These are phyloP conservation scores for Lepiota venenata DNA, from an alignment of 768 basidiomycete genomes.

Conservation along the genomic window DNA sequence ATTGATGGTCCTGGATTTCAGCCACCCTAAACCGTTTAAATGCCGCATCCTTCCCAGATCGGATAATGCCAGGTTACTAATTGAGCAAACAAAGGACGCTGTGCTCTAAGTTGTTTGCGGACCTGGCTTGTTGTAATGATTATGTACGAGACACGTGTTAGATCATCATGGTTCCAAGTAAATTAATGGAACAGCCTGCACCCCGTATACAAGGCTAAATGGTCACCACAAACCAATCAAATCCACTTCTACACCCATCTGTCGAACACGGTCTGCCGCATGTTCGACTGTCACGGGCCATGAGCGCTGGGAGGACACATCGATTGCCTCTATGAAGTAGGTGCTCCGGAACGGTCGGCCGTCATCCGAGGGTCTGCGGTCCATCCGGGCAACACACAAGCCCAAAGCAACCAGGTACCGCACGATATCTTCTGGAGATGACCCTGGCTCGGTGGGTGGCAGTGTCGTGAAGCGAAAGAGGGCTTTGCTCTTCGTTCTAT, in stretches of 20 bases:
- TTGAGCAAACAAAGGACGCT: conserved; percentile 16
- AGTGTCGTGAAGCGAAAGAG: conserved; percentile 27
- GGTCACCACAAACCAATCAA: conserved; percentile 51
- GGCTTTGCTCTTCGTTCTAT: conserved; percentile 21
- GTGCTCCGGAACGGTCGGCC: conserved; percentile 48
- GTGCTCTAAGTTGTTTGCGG: not conserved
- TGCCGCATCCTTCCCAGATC: conserved; percentile 35
- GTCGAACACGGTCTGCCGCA: conserved; percentile 31
- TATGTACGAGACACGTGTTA: not conserved
- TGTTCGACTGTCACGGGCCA: conserved; percentile 26
- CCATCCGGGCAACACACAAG: conserved; percentile 49
- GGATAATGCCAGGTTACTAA: conserved; percentile 24
- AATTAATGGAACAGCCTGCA: not conserved
- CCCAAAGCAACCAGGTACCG: conserved; percentile 33
- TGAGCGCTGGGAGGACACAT: not conserved
- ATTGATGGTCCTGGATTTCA: conserved; percentile 13
- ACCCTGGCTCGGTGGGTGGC: conserved; percentile 11
- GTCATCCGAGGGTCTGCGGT: conserved; percentile 55
- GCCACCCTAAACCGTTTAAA: conserved; percentile 39
- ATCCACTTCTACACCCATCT: conserved; percentile 31
- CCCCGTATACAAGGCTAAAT: not conserved
- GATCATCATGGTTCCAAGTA: not conserved
- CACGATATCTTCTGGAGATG: conserved; percentile 19
- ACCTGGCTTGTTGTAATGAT: not conserved
- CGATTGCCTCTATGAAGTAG: conserved; percentile 63